Evolutionary conservation across 1,139 yeast genomes (phyloP).

Genomic region (Candida sojae): DNA sequence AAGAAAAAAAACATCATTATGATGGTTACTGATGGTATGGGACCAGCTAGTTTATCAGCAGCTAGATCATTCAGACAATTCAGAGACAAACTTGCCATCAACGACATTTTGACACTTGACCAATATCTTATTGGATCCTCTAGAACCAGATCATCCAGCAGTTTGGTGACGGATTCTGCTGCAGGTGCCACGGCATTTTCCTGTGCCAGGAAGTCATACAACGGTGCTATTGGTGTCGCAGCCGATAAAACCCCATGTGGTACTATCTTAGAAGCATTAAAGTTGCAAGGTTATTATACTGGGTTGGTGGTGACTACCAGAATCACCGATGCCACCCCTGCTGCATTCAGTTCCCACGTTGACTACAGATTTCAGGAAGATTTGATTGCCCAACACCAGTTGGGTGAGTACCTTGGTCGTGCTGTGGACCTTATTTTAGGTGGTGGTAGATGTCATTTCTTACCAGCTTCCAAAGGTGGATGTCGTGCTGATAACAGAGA

Average conservation of each 20-base stretch:
- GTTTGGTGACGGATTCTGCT: conserved; percentile 84
- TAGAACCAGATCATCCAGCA: conserved; percentile 71
- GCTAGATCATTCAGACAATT: conserved; percentile 71
- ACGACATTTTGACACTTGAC: conserved; percentile 63
- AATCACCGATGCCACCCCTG: conserved; percentile 78
- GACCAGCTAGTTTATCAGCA: conserved; percentile 77
- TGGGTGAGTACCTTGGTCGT: conserved; percentile 73
- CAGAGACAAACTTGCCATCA: conserved; percentile 41
- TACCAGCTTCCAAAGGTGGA: conserved; percentile 52
- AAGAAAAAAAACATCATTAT: conserved; percentile 65
- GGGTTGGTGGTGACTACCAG: conserved; percentile 88
- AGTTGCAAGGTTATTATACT: conserved; percentile 71
- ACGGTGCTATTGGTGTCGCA: conserved; percentile 81
- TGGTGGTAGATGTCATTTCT: conserved; percentile 84
- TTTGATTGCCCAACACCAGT: conserved; percentile 79
- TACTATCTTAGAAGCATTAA: conserved; percentile 80
- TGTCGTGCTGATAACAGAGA: conserved; percentile 71
- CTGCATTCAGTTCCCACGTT: conserved; percentile 79
- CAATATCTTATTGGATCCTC: conserved; percentile 71
- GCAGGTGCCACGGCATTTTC: conserved; percentile 94
- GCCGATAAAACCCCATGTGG: conserved; percentile 68
- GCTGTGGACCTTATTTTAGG: conserved; percentile 83
- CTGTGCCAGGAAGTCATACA: conserved; percentile 75
- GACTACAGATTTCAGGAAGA: conserved; percentile 75
- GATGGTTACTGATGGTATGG: conserved; percentile 92